phyloP scores from a whole-genome alignment of 768 basidiomycete genomes.

The Lactarius deliciosus region DNA sequence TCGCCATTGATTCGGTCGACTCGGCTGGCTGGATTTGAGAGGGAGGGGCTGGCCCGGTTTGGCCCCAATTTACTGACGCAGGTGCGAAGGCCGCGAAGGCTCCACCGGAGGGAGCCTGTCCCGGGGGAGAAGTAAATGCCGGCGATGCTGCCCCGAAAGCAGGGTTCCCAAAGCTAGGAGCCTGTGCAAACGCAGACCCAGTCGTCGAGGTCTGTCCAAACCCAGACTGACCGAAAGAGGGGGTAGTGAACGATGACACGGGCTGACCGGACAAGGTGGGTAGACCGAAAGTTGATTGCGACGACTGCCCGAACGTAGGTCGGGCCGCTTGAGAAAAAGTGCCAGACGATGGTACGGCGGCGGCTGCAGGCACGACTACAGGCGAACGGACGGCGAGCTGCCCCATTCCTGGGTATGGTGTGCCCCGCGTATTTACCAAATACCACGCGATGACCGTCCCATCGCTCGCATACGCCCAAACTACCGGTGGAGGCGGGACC shows the following conservation, averaged over 20 bases:
- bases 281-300: slow-evolving; percentile 33
- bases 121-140: slow-evolving; percentile 25
- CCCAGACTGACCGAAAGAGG: slow-evolving; percentile 29
- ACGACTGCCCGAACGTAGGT: slow-evolving; percentile 29
- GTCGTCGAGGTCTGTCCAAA: slow-evolving; percentile 22
- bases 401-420: slow-evolving; percentile 56
- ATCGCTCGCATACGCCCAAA: slow-evolving; percentile 77
- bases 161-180: slow-evolving; percentile 17
- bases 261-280: slow-evolving; percentile 14
- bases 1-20: slow-evolving; percentile 26
- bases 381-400: slow-evolving; percentile 17
- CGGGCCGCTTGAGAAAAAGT: slow-evolving; percentile 23
- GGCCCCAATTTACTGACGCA: slow-evolving; percentile 32
- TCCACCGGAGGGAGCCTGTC: slow-evolving; percentile 19
- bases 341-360: slow-evolving; percentile 8
- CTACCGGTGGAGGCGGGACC: slow-evolving; percentile 54
- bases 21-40: slow-evolving; percentile 21
- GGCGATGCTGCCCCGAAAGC: slow-evolving; percentile 16
- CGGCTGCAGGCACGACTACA: slow-evolving; percentile 10
- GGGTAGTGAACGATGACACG: slow-evolving; percentile 31
- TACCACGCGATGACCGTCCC: slow-evolving; percentile 77
- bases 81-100: slow-evolving; percentile 33
- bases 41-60: slow-evolving; percentile 24
- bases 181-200: slow-evolving; percentile 26
- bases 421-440: slow-evolving; percentile 54